These are phyloP conservation scores for Ustilago shanxiensis DNA, from an alignment of 1,284 basidiomycete genomes.

Conservation along the genomic window DNA sequence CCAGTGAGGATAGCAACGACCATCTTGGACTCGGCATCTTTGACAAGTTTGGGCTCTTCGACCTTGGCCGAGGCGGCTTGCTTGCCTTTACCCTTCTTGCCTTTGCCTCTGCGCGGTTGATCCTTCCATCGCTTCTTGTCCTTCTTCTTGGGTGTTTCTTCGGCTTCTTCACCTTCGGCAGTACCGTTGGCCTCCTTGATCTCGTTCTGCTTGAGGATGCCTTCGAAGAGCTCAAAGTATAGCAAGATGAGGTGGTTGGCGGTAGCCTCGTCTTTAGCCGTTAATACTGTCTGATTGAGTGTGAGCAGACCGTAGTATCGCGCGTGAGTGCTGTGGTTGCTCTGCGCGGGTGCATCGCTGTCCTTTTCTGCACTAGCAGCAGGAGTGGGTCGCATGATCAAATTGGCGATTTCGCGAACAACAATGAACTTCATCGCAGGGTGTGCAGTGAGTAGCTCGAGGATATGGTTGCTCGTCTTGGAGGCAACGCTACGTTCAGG, in stretches of 20 bases:
- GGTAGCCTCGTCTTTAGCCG: conserved; percentile 77
- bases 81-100: conserved; percentile 21
- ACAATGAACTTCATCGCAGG: conserved; percentile 94
- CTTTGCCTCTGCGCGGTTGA: conserved; percentile 61
- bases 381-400: conserved; percentile 77
- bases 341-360: conserved; percentile 23
- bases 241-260: conserved; percentile 87
- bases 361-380: conserved; percentile 49
- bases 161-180: conserved; percentile 50
- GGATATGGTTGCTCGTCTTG: conserved; percentile 87
- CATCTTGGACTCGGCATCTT: conserved; percentile 80
- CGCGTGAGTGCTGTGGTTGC: conserved; percentile 74
- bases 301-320: conserved; percentile 93
- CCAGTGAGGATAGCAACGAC: conserved; percentile 93
- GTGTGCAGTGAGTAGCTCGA: conserved; percentile 89
- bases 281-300: conserved; percentile 91
- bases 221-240: conserved; percentile 95
- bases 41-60: conserved; percentile 68
- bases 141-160: conserved; percentile 53
- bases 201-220: conserved; percentile 71
- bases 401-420: conserved; percentile 84
- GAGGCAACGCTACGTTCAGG: conserved; percentile 89
- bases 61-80: conserved; percentile 24
- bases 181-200: conserved; percentile 57
- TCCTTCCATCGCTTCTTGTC: conserved; percentile 71